Evolutionary conservation across 2,329 filamentous ascomycete species (phyloP).

Genomic region (Epicoccum nigrum): DNA sequence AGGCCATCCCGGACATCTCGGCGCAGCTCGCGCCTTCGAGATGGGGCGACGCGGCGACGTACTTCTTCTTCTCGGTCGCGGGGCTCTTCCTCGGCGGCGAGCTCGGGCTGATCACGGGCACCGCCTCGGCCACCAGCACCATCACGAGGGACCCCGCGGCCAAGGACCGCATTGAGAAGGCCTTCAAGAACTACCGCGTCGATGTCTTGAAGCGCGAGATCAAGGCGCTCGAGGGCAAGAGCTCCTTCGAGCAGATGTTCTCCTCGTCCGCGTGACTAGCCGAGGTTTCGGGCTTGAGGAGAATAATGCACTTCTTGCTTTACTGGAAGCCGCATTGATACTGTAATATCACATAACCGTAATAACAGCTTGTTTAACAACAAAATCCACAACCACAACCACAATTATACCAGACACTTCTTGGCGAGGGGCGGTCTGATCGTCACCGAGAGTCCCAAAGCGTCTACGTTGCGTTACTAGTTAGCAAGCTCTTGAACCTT

Average conservation of each 20-base stretch:
- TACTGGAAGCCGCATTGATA: constrained; percentile 18
- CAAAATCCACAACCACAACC: too few relatives aligned
- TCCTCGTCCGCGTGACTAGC: constrained; percentile 11
- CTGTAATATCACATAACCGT: too few relatives aligned
- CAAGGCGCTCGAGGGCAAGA: constrained; percentile 58
- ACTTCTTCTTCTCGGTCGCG: constrained; percentile 66
- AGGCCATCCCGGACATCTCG: constrained; percentile 67
- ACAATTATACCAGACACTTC: too few relatives aligned
- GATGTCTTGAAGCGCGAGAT: constrained; percentile 68
- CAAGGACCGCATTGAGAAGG: constrained; percentile 64
- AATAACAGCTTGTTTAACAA: too few relatives aligned
- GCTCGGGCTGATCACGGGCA: constrained; percentile 64
- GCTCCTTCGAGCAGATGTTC: constrained; percentile 39
- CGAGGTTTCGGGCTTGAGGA: constrained; percentile 9
- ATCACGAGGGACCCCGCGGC: constrained; percentile 62
- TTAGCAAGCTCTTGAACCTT: too few relatives aligned
- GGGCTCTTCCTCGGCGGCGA: constrained; percentile 71
- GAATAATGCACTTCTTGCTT: constrained; percentile 9
- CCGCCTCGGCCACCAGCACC: constrained; percentile 58
- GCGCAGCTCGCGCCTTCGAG: constrained; percentile 62
- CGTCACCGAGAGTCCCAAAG: too few relatives aligned
- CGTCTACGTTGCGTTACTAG: too few relatives aligned
- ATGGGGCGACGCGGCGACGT: constrained; percentile 66
- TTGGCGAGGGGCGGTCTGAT: too few relatives aligned
- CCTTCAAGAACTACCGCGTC: constrained; percentile 66